Percentiles rank a stretch among this genome's conserved stretches.
Evolutionary conservation across 331 rosid species (phyloP).

Genomic region (Pyracantha coccinea): DNA sequence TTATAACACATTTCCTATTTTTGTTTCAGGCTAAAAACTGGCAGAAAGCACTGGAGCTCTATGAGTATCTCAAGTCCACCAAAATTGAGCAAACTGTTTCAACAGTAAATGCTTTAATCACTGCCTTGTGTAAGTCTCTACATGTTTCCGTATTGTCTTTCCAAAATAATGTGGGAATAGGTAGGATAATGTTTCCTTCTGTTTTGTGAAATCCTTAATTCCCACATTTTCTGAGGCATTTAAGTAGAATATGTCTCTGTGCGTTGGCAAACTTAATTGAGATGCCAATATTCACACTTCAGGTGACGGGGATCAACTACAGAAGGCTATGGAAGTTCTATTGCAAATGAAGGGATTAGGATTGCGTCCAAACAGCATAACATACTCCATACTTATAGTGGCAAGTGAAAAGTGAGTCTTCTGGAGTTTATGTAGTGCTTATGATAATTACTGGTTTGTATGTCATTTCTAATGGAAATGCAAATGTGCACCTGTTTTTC

Average conservation of each 20-base stretch:
- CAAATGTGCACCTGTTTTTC: neutral
- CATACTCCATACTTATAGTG: conserved; percentile 73
- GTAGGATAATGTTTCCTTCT: neutral
- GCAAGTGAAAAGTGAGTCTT: conserved; percentile 79
- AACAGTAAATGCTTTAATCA: conserved; percentile 85
- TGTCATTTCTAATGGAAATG: neutral
- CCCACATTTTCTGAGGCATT: neutral
- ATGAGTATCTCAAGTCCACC: conserved; percentile 61
- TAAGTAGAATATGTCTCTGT: neutral
- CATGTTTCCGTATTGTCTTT: neutral
- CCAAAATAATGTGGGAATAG: neutral
- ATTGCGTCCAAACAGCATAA: conserved; percentile 71
- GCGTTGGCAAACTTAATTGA: conserved; percentile 13
- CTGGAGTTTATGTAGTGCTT: conserved; percentile 6
- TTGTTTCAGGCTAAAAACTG: conserved; percentile 76
- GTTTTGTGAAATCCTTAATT: neutral
- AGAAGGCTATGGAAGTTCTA: conserved; percentile 73
- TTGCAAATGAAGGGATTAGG: conserved; percentile 76
- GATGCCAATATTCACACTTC: conserved; percentile 19
- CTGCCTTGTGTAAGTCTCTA: conserved; percentile 75
- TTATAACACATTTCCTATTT: conserved; percentile 16
- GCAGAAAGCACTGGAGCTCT: conserved; percentile 81
- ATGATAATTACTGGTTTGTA: conserved; percentile 2
- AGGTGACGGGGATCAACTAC: conserved; percentile 91
- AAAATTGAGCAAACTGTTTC: conserved; percentile 59